A percentile compares a stretch with the other conserved stretches of the same genome.
phyloP scores from a whole-genome alignment of 2,329 filamentous ascomycete genomes.

The Aspergillus aculeatus region DNA sequence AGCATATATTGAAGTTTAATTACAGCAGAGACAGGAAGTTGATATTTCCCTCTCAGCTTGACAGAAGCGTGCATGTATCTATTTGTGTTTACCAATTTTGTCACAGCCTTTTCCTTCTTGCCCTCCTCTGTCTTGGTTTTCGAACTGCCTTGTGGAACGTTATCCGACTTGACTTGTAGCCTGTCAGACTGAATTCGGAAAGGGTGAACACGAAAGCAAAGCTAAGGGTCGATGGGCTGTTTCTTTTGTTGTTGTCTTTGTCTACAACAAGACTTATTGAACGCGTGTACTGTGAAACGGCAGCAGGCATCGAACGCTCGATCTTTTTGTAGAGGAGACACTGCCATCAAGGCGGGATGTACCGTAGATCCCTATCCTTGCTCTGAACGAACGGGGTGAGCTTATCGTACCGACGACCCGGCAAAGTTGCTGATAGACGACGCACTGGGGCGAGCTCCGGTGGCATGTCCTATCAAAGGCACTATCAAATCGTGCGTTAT shows the following conservation, averaged over 20 bases:
- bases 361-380: too few species aligned
- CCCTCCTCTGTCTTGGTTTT: not conserved
- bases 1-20: slow-evolving; percentile 13
- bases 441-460: not conserved
- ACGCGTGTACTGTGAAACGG: not conserved
- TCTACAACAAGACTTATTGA: not conserved
- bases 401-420: not conserved
- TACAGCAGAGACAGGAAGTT: not conserved
- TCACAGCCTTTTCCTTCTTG: not conserved
- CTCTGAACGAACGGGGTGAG: not conserved
- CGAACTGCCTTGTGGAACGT: slow-evolving; percentile 12
- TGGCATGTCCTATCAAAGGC: slow-evolving; percentile 11
- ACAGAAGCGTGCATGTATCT: not conserved
- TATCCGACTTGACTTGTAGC: not conserved
- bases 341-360: not conserved
- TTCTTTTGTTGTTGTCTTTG: too few species aligned
- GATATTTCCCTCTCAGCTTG: not conserved
- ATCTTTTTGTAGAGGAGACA: too few species aligned
- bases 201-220: not conserved
- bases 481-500: slow-evolving; percentile 13
- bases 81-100: not conserved
- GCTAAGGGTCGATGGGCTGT: not conserved
- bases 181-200: not conserved
- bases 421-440: not conserved
- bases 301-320: not conserved